Evolutionary conservation across 2,329 filamentous ascomycete genomes (phyloP), one percentile per base, ranked within the genome.

Genomic region (Fusarium equiseti): DNA sequence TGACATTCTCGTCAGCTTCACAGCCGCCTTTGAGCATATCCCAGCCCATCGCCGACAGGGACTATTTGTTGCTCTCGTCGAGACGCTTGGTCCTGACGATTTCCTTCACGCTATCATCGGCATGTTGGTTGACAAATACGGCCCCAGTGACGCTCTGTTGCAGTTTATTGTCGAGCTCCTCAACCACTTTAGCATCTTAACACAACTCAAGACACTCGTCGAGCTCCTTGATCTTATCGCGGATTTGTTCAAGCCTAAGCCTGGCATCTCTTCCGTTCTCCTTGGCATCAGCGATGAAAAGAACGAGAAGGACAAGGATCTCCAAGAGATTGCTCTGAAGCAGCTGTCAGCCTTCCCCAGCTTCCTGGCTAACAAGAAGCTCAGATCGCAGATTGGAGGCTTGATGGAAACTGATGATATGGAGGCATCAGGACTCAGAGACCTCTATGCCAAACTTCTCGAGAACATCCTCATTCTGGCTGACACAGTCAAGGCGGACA

Each of bases 1-100:
- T 2, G 94, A 97, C 75, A 88, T 99, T 50, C 86, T 99, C n/a
- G 87, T 97, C 44, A 98, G 95, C 83, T 99, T 99, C 78, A 95
- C 94, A 20, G 94, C 95, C 10, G 96, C 97, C 1, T 99, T 97
- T 79, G 95, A 98, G 78, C 96, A 99, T 78, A 95, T 99, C 69
- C 96, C 96, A 8, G 88, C 91, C 11, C 95, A 98, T 79, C 89
- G 96, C 61, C 90, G 94, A 71, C 88, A 93, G 31, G 90, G 90
- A 43, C 84, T 99, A 9, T 99, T 98, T 81, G 87, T 92, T 57
- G 93, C 95, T 53, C 85, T 99, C 20, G 90, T 96, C 24, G 89
- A 93, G 74, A 97, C 95, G 13, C 85, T 99, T 6, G 95, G 95
- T 4, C 87, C 94, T 1, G 87, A 92, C 55, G 95, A 98, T 67